Percentiles rank a stretch among this genome's conserved stretches.
Conservation (phyloP, 441 rosid genomes). For the Erysimum cheiri region DNA sequence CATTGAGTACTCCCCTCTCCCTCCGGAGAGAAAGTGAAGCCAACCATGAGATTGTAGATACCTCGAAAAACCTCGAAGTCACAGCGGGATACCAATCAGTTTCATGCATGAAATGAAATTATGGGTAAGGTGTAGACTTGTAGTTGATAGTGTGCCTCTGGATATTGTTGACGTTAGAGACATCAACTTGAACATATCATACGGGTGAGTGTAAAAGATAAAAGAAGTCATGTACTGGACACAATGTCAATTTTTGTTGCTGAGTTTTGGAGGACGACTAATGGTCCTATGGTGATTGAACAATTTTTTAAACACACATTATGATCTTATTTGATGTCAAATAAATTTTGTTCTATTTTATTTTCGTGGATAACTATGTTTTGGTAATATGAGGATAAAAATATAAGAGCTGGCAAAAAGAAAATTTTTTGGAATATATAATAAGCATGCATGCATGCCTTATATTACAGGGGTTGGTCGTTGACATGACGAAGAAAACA, state of each 20-base stretch:
- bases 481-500: slow-evolving; percentile 4
- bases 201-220: neutral
- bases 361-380: neutral
- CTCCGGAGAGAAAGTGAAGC: no score
- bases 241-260: neutral
- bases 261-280: neutral
- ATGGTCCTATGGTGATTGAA: neutral
- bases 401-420: neutral
- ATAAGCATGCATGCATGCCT: slow-evolving; percentile 10
- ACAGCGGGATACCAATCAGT: no score
- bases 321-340: neutral
- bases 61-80: no score
- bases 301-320: neutral
- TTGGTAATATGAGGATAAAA: neutral
- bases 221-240: neutral
- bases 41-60: no score
- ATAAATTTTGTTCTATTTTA: neutral
- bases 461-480: neutral
- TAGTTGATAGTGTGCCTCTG: neutral
- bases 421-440: neutral
- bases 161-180: neutral
- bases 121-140: neutral
- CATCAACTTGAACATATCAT: neutral
- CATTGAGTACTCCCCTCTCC: no score
- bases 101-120: no score